phyloP scores from a whole-genome alignment of 495 filamentous ascomycete species.

The Glutinoglossum americanum region DNA sequence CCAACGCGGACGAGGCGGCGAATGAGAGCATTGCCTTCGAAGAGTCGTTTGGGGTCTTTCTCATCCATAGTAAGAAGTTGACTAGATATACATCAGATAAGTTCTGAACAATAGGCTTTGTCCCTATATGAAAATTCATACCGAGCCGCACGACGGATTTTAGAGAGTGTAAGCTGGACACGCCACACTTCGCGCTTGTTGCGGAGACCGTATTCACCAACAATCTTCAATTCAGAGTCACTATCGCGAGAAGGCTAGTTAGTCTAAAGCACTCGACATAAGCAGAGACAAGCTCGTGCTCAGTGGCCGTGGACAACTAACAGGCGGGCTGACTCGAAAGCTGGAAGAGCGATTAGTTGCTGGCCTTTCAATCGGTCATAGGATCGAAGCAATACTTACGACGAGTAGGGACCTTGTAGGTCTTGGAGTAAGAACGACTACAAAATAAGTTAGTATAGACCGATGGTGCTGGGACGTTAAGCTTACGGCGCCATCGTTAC shows the following conservation, averaged over 20 bases:
- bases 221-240: conserved; percentile 96
- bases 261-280: conserved; percentile 48
- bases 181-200: conserved; percentile 99
- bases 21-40: conserved; percentile 99
- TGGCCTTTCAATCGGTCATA: conserved; percentile 19
- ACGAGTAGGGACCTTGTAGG: conserved; percentile 81
- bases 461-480: not conserved
- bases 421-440: conserved; percentile 76
- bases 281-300: conserved; percentile 92
- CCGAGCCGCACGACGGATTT: conserved; percentile 99
- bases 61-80: conserved; percentile 98
- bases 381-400: conserved; percentile 7
- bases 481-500: conserved; percentile 32
- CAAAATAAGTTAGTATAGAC: conserved; percentile 11
- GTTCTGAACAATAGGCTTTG: not conserved
- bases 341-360: conserved; percentile 12
- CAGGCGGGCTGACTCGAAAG: conserved; percentile 99
- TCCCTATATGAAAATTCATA: conserved; percentile 25
- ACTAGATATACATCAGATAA: conserved; percentile 28
- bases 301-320: conserved; percentile 91
- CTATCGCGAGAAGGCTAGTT: conserved; percentile 37
- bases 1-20: conserved; percentile 98
- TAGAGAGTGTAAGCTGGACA: conserved; percentile 96
- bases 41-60: conserved; percentile 99
- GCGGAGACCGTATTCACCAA: conserved; percentile 95